Base-by-base conservation (phyloP, 805 yeast genomes). In the Saturnispora bothae region DNA sequence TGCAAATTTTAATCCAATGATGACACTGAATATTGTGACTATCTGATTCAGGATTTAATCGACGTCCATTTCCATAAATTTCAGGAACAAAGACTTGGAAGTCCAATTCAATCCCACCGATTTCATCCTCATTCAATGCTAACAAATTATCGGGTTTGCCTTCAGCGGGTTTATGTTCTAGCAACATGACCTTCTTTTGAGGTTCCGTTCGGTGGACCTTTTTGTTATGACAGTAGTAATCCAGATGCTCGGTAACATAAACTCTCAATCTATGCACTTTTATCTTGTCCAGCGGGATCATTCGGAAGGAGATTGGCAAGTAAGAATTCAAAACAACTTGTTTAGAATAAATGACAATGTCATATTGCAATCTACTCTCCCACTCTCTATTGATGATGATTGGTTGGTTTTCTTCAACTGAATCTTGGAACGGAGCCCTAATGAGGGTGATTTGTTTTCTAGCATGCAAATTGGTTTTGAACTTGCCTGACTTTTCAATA, bases 151-250 rank as follows among this genome's bases (percentile, higher is more conserved):
- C 71, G 28, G 53, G 16, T 5, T 7, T 51, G 10, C 69, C 72
- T 38, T 62, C 63, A 26, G 60, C 51, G 3, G 94, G 85, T 51
- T 74, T 76, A 52, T 83, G 88, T 54, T 92, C 98, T 31, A 85
- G 64, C 28, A 92, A 57, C 33, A 89, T 59, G 49, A 71, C 83
- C 60, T 88, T 88, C 52, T 77, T 79, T 1, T 81, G 68, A 0
- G 98, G 96, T 61, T 92, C 97, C 57, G 85, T 74, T 39, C 97
- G 67, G 57, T 92, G 97, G 12, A 89, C 94, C 54, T 80, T 82
- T 52, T 83, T 81, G 54, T 81, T 73, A 29, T 75, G 73, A 60
- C 96, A 84, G 59, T 73, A 92, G 56, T 92, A 94, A 56, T 89
- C 97, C 57, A 83, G 62, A 50, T 83, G 85, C 54, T 92, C 98